These are phyloP conservation scores for Thelonectria olida DNA, from an alignment of 2,329 filamentous ascomycete genomes.

Conservation along the genomic window DNA sequence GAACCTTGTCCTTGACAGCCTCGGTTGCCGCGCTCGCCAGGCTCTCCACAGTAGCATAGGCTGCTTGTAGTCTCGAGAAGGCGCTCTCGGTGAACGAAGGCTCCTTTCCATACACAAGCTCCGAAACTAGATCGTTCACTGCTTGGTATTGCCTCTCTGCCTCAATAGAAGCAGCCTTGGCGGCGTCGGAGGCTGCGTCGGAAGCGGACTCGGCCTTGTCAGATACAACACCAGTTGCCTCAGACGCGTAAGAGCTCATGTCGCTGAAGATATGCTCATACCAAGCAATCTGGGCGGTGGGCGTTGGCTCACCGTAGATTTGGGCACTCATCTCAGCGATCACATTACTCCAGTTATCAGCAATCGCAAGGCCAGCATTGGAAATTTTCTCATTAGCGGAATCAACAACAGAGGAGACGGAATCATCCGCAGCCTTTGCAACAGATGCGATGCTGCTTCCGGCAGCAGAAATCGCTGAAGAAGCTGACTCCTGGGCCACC, in stretches of 20 bases:
- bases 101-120: conserved; percentile 80
- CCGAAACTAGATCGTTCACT: conserved; percentile 77
- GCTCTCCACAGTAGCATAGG: conserved; percentile 69
- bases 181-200: too few species aligned
- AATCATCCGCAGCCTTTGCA: conserved; percentile 49
- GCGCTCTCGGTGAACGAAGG: conserved; percentile 85
- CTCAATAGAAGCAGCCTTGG: conserved; percentile 68
- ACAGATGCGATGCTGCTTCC: conserved; percentile 54
- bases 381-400: conserved; percentile 52
- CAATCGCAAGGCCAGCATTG: conserved; percentile 49
- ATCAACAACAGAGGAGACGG: conserved; percentile 54
- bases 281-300: conserved; percentile 66
- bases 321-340: conserved; percentile 73
- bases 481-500: conserved; percentile 56
- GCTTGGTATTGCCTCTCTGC: conserved; percentile 73
- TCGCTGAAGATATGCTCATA: conserved; percentile 56
- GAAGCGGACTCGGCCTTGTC: conserved; percentile 49
- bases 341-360: conserved; percentile 51
- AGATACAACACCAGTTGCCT: conserved; percentile 60
- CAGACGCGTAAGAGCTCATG: conserved; percentile 67
- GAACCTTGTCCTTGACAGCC: conserved; percentile 51
- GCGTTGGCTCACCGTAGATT: conserved; percentile 73
- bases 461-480: conserved; percentile 50
- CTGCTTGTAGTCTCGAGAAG: conserved; percentile 74
- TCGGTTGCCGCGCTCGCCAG: conserved; percentile 51